Percentiles rank a stretch among this genome's conserved stretches.
These are phyloP conservation scores for Usnea hakonensis DNA, from an alignment of 495 filamentous ascomycete genomes.

Conservation along the genomic window DNA sequence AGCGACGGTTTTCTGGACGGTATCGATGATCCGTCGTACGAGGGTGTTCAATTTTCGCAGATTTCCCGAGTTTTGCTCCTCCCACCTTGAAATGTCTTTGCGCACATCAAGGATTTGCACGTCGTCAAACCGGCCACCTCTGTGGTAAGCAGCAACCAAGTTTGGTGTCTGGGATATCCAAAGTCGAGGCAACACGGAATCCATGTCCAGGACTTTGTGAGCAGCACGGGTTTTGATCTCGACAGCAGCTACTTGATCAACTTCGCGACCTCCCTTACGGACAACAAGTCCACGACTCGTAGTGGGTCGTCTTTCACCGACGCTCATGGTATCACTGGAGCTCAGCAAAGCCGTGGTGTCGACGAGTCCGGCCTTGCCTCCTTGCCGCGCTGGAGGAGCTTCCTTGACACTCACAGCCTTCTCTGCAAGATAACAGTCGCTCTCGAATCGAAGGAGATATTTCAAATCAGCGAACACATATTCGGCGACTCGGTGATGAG, in stretches of 20 bases:
- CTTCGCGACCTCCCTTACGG: background rate
- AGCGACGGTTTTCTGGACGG: conserved; percentile 24
- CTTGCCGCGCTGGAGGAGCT: background rate
- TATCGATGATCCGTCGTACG: conserved; percentile 39
- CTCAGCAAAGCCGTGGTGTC: background rate
- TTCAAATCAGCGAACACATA: conserved; percentile 51
- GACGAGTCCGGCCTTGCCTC: background rate
- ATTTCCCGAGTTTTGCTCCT: conserved; percentile 34
- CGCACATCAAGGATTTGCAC: conserved; percentile 41
- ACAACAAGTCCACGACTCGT: background rate
- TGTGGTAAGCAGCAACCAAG: conserved; percentile 55
- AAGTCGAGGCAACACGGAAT: conserved; percentile 45
- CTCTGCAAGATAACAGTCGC: conserved; percentile 48
- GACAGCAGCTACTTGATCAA: conserved; percentile 36
- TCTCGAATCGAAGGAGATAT: conserved; percentile 52
- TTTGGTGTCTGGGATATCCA: conserved; percentile 57
- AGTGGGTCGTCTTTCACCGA: background rate
- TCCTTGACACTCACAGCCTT: background rate
- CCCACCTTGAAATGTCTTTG: conserved; percentile 45
- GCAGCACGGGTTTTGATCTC: conserved; percentile 57
- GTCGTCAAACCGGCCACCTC: conserved; percentile 44
- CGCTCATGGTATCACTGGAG: background rate
- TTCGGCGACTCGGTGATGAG: conserved; percentile 54
- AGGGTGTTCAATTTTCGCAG: conserved; percentile 36
- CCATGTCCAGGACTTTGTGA: conserved; percentile 33